Base-by-base conservation (phyloP, 495 filamentous ascomycete species). In the Penicillium manginii region DNA sequence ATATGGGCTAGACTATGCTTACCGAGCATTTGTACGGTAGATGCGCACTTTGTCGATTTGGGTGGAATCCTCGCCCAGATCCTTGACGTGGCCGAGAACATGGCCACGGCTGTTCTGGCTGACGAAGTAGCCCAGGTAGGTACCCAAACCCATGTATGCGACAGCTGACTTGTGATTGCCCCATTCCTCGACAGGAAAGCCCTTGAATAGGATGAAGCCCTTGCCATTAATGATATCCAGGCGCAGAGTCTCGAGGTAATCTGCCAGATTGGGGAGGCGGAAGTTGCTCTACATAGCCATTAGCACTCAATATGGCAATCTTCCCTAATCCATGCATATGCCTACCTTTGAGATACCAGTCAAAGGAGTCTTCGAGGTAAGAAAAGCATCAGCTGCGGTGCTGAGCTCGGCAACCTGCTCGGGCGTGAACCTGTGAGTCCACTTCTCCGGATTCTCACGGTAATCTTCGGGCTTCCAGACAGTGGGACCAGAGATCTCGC, bases 51-150 rank as follows among this genome's bases (percentile, higher is more conserved):
- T 84, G 69, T 93, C 87, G 56, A 88, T 91, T 66, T 88, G 82
- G 9, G 79, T 84, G 17, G 87, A 75, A 70, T 96, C 89, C 51
- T 92, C 91, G 42, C 89, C 88, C 3, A 93, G 80, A 73, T 93
- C 89, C 70, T 93, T 91, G 68, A 93, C 91, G 69, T 96, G 91
- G 12, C 91, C 91, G 8, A 96, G 78, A 10, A 93, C 87, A 67
- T 93, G 91, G 21, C 91, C 91, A 48, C 81, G 82, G 12, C 85
- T 83, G 73, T 96, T 96, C 66, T 96, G 91, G 43, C 84, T 88
- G 37, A 92, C 81, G 61, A 91, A 89, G 72, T 93, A 91, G 47
- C 91, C 91, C 3, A 96, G 81, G 67, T 92, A 83, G 7, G 87
- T 86, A 7, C 90, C 90, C 9, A 94, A 75, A 32, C 91, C 91